Evolutionary conservation across 2,329 filamentous ascomycete genomes (phyloP).

Genomic region (Sordariomycetes sp.): DNA sequence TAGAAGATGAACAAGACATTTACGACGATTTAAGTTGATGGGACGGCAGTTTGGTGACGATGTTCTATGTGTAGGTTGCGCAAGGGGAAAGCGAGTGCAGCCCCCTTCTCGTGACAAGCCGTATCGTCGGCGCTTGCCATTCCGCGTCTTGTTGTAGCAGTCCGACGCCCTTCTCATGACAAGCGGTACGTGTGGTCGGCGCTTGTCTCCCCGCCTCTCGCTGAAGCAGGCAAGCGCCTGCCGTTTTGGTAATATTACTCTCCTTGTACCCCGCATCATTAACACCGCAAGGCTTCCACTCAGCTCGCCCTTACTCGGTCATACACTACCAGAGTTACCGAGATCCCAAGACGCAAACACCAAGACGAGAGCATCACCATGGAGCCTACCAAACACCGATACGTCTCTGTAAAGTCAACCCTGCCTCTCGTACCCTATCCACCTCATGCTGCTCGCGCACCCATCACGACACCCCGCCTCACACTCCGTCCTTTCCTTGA

Average conservation of each 20-base stretch:
- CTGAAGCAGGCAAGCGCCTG: too few species aligned
- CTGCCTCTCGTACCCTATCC: conserved; percentile 32
- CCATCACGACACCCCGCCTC: conserved; percentile 41
- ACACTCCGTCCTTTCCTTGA: conserved; percentile 37
- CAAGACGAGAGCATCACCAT: neutral
- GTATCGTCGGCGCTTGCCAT: neutral
- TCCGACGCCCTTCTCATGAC: neutral
- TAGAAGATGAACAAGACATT: neutral
- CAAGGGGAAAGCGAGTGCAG: neutral
- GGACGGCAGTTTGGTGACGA: neutral
- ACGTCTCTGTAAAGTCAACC: conserved; percentile 34
- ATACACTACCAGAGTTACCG: too few species aligned
- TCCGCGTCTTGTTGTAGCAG: too few species aligned
- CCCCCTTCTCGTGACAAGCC: neutral
- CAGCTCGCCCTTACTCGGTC: neutral
- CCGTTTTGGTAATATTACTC: too few species aligned
- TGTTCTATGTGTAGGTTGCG: neutral
- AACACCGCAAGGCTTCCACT: neutral
- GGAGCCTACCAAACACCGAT: conserved; percentile 1
- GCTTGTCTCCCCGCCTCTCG: too few species aligned
- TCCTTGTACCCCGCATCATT: neutral
- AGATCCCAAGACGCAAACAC: neutral
- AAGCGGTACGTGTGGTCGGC: neutral
- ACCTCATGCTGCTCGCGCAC: conserved; percentile 22
- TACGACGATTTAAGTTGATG: neutral